Conservation (phyloP, 2,329 filamentous ascomycete species). For the Alternaria atra region DNA sequence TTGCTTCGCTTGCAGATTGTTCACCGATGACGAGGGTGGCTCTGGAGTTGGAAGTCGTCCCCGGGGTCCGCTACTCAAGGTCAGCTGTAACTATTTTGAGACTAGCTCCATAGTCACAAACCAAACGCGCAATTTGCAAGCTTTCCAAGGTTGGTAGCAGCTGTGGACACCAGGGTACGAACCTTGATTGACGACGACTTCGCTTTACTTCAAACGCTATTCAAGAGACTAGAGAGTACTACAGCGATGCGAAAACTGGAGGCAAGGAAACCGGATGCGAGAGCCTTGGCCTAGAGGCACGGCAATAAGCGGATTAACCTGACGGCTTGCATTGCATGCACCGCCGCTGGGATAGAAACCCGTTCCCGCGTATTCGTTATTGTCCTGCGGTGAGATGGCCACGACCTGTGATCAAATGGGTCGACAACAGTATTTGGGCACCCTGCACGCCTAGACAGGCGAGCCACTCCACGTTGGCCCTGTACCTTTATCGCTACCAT, state of each 20-base stretch:
- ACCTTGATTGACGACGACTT: background rate
- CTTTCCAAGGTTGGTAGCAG: background rate
- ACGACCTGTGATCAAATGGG: conserved; percentile 6
- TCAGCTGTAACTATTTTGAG: conserved; percentile 3
- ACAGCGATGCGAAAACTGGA: background rate
- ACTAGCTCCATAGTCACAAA: background rate
- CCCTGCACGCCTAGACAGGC: conserved; percentile 6
- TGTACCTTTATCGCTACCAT: conserved; percentile 13
- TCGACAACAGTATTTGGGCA: background rate
- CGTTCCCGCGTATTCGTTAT: conserved; percentile 23
- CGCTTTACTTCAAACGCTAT: background rate
- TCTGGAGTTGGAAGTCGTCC: conserved; percentile 26
- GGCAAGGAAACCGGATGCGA: background rate
- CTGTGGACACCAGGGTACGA: background rate
- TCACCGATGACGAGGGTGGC: conserved; percentile 26
- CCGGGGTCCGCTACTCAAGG: conserved; percentile 22
- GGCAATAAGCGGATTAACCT: conserved; percentile 1
- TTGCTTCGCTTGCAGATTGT: conserved; percentile 15
- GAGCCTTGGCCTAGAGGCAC: conserved; percentile 9
- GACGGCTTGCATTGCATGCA: conserved; percentile 16
- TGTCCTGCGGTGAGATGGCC: conserved; percentile 8
- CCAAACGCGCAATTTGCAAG: background rate
- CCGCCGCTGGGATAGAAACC: conserved; percentile 20
- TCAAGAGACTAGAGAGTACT: background rate
- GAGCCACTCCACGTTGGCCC: conserved; percentile 6